Percentiles rank a stretch among this genome's conserved stretches.
phyloP scores from a whole-genome alignment of 768 basidiomycete species.

The Boletus speciosus region DNA sequence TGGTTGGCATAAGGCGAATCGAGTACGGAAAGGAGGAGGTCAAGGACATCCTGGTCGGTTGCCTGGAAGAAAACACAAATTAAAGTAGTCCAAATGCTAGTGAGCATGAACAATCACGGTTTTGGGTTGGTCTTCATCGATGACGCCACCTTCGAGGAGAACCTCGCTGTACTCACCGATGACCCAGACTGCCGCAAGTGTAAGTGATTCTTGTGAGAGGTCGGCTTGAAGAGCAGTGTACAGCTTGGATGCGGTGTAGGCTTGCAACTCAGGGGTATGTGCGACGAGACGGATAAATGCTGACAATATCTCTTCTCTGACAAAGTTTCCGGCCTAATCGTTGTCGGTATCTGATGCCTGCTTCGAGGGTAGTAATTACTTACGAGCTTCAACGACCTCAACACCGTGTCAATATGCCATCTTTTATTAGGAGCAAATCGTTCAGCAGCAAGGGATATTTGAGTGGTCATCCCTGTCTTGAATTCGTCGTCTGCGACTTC shows the following conservation, averaged over 20 bases:
- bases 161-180: constrained; percentile 96
- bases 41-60: constrained; percentile 77
- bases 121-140: constrained; percentile 71
- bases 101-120: constrained; percentile 42
- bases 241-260: constrained; percentile 89
- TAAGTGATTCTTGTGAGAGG: constrained; percentile 94
- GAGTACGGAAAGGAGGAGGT: constrained; percentile 81
- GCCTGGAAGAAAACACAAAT: constrained; percentile 41
- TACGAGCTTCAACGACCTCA: constrained; percentile 88
- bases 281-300: constrained; percentile 94
- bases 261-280: constrained; percentile 95
- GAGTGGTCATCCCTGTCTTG: constrained; percentile 96
- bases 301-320: constrained; percentile 92
- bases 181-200: constrained; percentile 90
- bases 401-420: constrained; percentile 98
- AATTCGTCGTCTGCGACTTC: constrained; percentile 99
- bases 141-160: constrained; percentile 79
- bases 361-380: constrained; percentile 25
- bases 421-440: constrained; percentile 95
- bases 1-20: constrained; percentile 94
- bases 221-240: constrained; percentile 85
- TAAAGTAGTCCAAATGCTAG: not conserved
- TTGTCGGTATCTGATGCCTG: not conserved
- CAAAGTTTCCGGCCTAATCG: constrained; percentile 90
- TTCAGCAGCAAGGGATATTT: constrained; percentile 94